Percentiles rank a stretch among this genome's conserved stretches.
phyloP scores from a whole-genome alignment of 495 filamentous ascomycete genomes.

The Apodospora peruviana region DNA sequence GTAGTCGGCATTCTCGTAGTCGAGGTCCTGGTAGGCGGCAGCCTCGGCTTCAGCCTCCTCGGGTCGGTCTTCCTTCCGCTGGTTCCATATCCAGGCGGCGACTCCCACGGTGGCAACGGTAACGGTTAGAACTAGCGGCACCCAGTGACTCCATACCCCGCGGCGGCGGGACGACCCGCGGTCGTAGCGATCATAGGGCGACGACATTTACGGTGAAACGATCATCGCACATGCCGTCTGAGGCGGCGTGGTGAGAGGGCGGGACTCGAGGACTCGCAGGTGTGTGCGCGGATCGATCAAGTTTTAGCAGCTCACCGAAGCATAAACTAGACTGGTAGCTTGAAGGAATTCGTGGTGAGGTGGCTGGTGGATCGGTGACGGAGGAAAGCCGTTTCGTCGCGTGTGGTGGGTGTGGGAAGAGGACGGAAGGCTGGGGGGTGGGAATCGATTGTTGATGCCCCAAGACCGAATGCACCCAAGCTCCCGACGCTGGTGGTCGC shows the following conservation, averaged over 20 bases:
- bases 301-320: no score
- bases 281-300: neutral
- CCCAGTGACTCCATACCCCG: conserved; percentile 73
- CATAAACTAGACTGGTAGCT: no score
- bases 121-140: conserved; percentile 76
- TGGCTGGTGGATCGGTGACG: neutral
- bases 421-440: conserved; percentile 17
- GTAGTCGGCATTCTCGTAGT: conserved; percentile 45
- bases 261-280: neutral
- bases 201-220: conserved; percentile 58
- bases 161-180: conserved; percentile 57
- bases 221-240: conserved; percentile 21
- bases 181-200: conserved; percentile 65
- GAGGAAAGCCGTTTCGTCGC: neutral
- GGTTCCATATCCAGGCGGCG: conserved; percentile 90
- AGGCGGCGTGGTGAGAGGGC: neutral
- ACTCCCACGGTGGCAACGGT: conserved; percentile 78
- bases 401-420: neutral
- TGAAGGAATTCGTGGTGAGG: no score
- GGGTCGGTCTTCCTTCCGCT: conserved; percentile 56
- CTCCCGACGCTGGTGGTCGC: conserved; percentile 14
- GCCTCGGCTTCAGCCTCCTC: conserved; percentile 38
- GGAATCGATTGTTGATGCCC: conserved; percentile 23
- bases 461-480: conserved; percentile 4
- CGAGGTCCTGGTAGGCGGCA: conserved; percentile 34